phyloP scores from a whole-genome alignment of 2,329 filamentous ascomycete species.

The Phyllachora maydis region DNA sequence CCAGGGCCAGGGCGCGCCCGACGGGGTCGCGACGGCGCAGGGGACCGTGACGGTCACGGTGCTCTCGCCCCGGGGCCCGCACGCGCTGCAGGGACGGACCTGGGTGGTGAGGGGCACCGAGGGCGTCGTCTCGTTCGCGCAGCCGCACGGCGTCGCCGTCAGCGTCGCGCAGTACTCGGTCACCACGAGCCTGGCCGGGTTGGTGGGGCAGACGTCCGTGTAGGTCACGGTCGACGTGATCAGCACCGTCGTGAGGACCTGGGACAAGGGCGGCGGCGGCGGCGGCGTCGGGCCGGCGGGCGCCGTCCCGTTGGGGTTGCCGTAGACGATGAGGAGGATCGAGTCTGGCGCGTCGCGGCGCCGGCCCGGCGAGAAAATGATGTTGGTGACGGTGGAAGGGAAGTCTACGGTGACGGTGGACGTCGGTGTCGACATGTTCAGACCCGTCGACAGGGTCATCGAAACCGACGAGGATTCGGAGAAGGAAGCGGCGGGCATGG shows the following conservation, averaged over 20 bases:
- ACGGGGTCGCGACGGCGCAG: no score
- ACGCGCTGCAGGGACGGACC: constrained; percentile 1
- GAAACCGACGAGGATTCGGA: no score
- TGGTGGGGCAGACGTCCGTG: constrained; percentile 13
- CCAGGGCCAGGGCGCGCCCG: no score
- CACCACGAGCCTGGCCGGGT: constrained; percentile 11
- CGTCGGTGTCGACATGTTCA: no score
- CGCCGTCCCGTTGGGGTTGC: constrained; percentile 9
- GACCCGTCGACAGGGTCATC: no score
- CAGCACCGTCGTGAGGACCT: constrained; percentile 2
- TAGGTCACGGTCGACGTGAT: constrained; percentile 12
- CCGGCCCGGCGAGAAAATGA: constrained; percentile 3
- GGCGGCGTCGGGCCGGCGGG: constrained; percentile 11
- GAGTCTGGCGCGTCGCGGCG: constrained; percentile 10
- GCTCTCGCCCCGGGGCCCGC: neutral
- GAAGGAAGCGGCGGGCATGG: no score
- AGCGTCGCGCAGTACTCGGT: constrained; percentile 13
- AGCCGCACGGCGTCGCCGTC: constrained; percentile 7
- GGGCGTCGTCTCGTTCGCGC: constrained; percentile 1
- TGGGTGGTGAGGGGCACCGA: constrained; percentile 1
- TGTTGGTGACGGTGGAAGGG: constrained; percentile 1
- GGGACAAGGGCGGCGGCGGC: constrained; percentile 1
- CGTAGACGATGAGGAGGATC: constrained; percentile 22
- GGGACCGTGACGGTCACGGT: constrained; percentile 3
- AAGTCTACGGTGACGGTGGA: no score